These are phyloP conservation scores for Argentina anserina DNA, from an alignment of 306 rosid genomes.

Conservation along the genomic window DNA sequence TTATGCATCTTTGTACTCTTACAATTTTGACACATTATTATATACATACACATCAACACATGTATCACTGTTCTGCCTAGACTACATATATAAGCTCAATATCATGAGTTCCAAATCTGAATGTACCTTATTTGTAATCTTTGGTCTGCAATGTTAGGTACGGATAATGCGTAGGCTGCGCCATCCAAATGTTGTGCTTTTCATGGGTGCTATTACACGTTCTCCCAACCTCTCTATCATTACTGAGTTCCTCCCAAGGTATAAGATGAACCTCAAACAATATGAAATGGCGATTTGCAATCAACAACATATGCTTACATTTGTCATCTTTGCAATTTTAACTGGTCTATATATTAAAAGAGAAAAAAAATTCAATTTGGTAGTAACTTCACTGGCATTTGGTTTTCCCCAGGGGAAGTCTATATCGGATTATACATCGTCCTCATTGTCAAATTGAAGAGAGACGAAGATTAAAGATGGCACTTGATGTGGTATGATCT, in stretches of 20 bases:
- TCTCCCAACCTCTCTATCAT: conserved; percentile 95
- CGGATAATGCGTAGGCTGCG: conserved; percentile 97
- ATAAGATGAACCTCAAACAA: conserved; percentile 17
- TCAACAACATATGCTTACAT: neutral
- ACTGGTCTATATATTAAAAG: neutral
- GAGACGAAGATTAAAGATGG: conserved; percentile 92
- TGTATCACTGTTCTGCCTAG: conserved; percentile 4
- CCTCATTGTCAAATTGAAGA: conserved; percentile 86
- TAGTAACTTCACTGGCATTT: neutral
- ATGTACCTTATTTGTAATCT: conserved; percentile 22
- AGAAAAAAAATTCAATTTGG: neutral
- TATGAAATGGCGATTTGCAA: neutral
- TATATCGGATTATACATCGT: conserved; percentile 84
- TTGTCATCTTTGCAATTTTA: neutral
- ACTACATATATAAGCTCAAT: neutral
- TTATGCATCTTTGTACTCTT: neutral
- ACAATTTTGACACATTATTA: neutral
- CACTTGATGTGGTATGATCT: conserved; percentile 89
- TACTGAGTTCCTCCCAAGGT: conserved; percentile 97
- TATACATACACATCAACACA: neutral
- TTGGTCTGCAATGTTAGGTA: conserved; percentile 52
- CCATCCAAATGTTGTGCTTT: conserved; percentile 95
- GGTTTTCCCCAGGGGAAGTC: conserved; percentile 70
- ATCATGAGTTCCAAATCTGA: neutral
- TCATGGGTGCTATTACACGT: conserved; percentile 99